Evolutionary conservation across 768 basidiomycete genomes (phyloP).

Genomic region (Macrocybe gigantea): DNA sequence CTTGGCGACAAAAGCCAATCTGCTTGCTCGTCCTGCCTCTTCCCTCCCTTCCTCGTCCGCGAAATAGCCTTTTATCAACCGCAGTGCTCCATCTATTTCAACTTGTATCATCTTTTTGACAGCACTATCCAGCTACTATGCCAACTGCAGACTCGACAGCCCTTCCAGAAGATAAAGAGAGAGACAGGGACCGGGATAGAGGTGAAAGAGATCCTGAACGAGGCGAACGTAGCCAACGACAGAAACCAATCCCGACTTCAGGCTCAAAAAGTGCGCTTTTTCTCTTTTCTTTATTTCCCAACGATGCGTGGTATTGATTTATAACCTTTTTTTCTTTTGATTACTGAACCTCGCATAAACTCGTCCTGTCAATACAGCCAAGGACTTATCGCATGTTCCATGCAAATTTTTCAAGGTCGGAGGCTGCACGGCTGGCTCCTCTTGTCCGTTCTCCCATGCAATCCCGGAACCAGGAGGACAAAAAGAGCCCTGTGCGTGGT

Average conservation of each 20-base stretch:
- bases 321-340: slow-evolving; percentile 14
- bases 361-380: slow-evolving; percentile 23
- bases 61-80: too few relatives aligned
- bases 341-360: too few relatives aligned
- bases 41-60: slow-evolving; percentile 1
- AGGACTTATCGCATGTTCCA: slow-evolving; percentile 92
- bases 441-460: slow-evolving; percentile 93
- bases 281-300: slow-evolving; percentile 3
- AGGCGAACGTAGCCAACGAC: slow-evolving; percentile 5
- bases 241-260: slow-evolving; percentile 12
- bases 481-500: slow-evolving; percentile 85
- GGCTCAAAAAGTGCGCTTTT: slow-evolving; percentile 15
- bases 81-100: slow-evolving; percentile 1
- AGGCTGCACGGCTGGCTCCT: slow-evolving; percentile 87
- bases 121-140: slow-evolving; percentile 8
- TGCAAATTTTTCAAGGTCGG: slow-evolving; percentile 98
- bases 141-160: slow-evolving; percentile 13
- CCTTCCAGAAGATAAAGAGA: slow-evolving; percentile 15
- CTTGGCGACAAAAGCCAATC: slow-evolving; percentile 16
- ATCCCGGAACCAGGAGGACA: slow-evolving; percentile 67
- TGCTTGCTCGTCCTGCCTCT: slow-evolving; percentile 9
- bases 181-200: slow-evolving; percentile 7
- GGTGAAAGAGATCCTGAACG: slow-evolving; percentile 9
- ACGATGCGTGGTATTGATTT: slow-evolving; percentile 16
- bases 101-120: neutral